These are phyloP conservation scores for Elongisporangium undulatum DNA, from an alignment of 352 stramenopile species.

Conservation along the genomic window DNA sequence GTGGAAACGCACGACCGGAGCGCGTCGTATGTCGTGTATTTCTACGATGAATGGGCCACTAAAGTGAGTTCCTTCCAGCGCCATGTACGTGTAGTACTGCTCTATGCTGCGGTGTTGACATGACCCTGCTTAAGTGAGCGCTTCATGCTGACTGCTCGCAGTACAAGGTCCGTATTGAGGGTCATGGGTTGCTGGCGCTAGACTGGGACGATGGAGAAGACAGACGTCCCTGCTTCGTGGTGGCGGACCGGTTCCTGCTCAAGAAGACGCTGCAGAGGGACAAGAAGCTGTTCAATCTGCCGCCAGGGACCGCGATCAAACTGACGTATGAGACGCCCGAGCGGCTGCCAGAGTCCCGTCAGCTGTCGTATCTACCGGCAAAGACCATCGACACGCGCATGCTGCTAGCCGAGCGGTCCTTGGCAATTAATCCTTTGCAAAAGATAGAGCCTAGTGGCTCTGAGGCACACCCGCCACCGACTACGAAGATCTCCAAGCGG, in stretches of 20 bases:
- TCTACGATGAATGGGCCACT: conserved; percentile 72
- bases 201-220: conserved; percentile 72
- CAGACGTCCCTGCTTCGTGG: conserved; percentile 38
- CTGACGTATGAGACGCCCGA: conserved; percentile 53
- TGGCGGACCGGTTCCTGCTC: conserved; percentile 55
- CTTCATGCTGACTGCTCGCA: conserved; percentile 9
- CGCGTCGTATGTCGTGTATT: conserved; percentile 52
- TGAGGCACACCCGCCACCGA: background rate
- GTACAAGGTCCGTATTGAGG: conserved; percentile 59
- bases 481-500: background rate
- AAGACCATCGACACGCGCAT: conserved; percentile 37
- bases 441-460: background rate
- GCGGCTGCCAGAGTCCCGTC: conserved; percentile 42
- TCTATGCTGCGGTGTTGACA: background rate
- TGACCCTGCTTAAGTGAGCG: background rate
- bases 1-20: conserved; percentile 43
- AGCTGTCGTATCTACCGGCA: conserved; percentile 43
- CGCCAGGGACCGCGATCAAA: conserved; percentile 34
- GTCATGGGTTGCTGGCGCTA: conserved; percentile 42
- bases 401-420: conserved; percentile 13
- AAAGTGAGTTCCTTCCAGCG: conserved; percentile 57
- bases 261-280: conserved; percentile 36
- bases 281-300: conserved; percentile 25
- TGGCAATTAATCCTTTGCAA: background rate
- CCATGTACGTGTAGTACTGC: conserved; percentile 27